Evolutionary conservation across 331 rosid genomes (phyloP).

Genomic region (Stylosanthes scabra): DNA sequence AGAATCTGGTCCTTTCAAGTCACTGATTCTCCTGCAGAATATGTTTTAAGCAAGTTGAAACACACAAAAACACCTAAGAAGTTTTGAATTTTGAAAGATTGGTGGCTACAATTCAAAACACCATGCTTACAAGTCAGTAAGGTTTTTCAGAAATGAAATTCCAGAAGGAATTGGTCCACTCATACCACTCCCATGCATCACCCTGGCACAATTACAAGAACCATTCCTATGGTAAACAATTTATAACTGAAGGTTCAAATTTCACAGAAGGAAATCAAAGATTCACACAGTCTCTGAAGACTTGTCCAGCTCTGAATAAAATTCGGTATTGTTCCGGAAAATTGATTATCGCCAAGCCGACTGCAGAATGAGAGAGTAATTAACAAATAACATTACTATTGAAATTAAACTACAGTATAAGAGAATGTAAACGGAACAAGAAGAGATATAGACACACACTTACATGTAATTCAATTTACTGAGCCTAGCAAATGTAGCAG

Average conservation of each 20-base stretch:
- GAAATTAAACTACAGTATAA: background rate
- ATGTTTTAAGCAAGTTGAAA: slow-evolving; percentile 8
- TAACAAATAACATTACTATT: background rate
- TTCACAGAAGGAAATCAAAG: no score
- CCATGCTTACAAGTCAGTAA: slow-evolving; percentile 68
- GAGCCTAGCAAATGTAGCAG: slow-evolving; percentile 59
- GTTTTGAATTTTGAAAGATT: slow-evolving; percentile 13
- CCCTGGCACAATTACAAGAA: slow-evolving; percentile 42
- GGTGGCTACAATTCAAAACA: background rate
- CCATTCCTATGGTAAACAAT: background rate
- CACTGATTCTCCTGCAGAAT: slow-evolving; percentile 73
- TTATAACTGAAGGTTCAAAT: background rate
- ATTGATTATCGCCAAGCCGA: slow-evolving; percentile 65
- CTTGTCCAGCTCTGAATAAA: slow-evolving; percentile 64
- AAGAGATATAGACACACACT: slow-evolving; percentile 32
- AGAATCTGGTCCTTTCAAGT: slow-evolving; percentile 65
- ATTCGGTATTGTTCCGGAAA: slow-evolving; percentile 63
- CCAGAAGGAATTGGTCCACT: slow-evolving; percentile 78
- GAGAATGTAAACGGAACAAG: no score
- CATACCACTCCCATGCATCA: slow-evolving; percentile 77
- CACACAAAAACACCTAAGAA: background rate
- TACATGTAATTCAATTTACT: slow-evolving; percentile 61
- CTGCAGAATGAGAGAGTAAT: slow-evolving; percentile 46
- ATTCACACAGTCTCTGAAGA: slow-evolving; percentile 26
- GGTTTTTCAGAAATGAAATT: slow-evolving; percentile 50